Evolutionary conservation across 2,329 filamentous ascomycete genomes (phyloP).

Genomic region (Sporothrix euskadiensis): DNA sequence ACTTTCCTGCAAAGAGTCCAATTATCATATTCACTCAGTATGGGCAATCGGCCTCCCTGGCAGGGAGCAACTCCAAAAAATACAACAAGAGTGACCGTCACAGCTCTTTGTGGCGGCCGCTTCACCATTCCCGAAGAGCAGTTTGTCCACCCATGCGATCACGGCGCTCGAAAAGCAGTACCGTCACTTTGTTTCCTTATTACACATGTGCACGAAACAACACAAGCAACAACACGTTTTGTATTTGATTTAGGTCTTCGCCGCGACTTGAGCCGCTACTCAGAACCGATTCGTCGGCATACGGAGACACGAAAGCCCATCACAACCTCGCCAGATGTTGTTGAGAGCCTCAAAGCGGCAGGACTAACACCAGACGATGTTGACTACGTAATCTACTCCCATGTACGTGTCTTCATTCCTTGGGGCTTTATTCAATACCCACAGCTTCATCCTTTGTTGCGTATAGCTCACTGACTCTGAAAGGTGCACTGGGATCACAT

Average conservation of each 20-base stretch:
- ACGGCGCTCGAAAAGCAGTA: background rate
- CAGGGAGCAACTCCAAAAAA: background rate
- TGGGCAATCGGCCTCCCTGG: background rate
- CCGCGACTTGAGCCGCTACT: background rate
- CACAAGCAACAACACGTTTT: background rate
- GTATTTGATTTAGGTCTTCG: constrained; percentile 7
- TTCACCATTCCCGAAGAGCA: constrained; percentile 13
- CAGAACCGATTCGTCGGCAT: constrained; percentile 3
- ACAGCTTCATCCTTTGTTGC: too few relatives aligned
- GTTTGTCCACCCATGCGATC: background rate
- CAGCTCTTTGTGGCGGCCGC: background rate
- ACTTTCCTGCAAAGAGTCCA: too few relatives aligned
- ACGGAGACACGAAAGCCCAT: constrained; percentile 4
- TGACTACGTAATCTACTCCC: background rate
- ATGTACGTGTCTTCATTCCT: background rate
- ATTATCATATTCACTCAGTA: too few relatives aligned
- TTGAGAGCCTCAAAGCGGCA: background rate
- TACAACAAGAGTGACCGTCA: background rate
- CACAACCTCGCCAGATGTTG: background rate
- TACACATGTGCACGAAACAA: background rate
- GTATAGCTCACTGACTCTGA: background rate
- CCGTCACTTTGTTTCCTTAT: constrained; percentile 8
- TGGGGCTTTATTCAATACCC: too few relatives aligned
- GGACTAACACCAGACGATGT: background rate
- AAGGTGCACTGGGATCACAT: constrained; percentile 13